Conservation (phyloP, 2,329 filamentous ascomycete genomes). For the Aureobasidium sp. region DNA sequence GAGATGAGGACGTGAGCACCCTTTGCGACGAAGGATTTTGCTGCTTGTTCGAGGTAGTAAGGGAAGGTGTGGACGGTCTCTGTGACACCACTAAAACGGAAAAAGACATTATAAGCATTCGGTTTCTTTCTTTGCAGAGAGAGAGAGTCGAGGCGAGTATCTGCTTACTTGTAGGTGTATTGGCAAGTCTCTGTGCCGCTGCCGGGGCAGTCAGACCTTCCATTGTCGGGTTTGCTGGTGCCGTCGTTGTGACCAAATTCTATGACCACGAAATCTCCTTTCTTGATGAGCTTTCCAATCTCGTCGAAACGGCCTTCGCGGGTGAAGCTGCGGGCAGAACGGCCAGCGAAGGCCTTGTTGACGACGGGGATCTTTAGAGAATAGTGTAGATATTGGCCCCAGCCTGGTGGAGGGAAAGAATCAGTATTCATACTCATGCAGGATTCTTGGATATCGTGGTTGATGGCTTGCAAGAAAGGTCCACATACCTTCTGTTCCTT, state of each 20-base stretch:
- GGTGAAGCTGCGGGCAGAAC: slow-evolving; percentile 59
- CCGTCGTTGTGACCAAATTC: slow-evolving; percentile 71
- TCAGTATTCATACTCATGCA: background rate
- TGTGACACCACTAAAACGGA: slow-evolving; percentile 28
- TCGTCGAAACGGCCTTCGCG: slow-evolving; percentile 58
- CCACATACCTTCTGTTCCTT: slow-evolving; percentile 35
- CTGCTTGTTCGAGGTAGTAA: slow-evolving; percentile 53
- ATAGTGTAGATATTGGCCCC: slow-evolving; percentile 55
- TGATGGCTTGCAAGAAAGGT: background rate
- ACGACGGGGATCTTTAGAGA: slow-evolving; percentile 46
- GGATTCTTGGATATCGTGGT: background rate
- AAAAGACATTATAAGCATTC: background rate
- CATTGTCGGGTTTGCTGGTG: slow-evolving; percentile 54
- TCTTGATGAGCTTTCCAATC: slow-evolving; percentile 46
- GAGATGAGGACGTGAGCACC: slow-evolving; percentile 56
- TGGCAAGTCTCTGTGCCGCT: slow-evolving; percentile 48
- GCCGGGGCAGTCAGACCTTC: slow-evolving; percentile 53
- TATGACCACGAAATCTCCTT: slow-evolving; percentile 61
- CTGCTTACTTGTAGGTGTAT: slow-evolving; percentile 39
- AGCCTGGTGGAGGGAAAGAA: slow-evolving; percentile 39
- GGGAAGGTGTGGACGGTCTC: slow-evolving; percentile 57
- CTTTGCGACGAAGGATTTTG: slow-evolving; percentile 47
- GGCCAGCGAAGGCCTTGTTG: slow-evolving; percentile 61
- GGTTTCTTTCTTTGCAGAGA: background rate
- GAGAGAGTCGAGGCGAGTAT: background rate